Evolutionary conservation across 2,329 filamentous ascomycete genomes (phyloP), one percentile per base, ranked within the genome.

Genomic region (Curvularia lunata): DNA sequence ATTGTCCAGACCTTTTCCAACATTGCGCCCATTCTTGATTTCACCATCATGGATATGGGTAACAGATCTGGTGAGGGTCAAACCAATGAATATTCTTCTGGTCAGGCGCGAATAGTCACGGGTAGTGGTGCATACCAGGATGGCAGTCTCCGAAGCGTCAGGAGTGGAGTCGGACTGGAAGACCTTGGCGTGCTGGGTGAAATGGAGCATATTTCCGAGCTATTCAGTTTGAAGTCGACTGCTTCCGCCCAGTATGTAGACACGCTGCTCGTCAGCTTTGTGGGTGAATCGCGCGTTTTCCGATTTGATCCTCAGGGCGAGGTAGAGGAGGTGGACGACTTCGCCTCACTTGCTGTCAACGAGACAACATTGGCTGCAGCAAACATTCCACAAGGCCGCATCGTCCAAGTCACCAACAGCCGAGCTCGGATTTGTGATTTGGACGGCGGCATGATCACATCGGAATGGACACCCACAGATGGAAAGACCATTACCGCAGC

Each of bases 1-100:
- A 77, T 93, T 4, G 75, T 95, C 9, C 92, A 97, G 71, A 89
- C 86, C 0, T 83, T 96, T 54, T 81, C 86, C 3, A 99, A 97
- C 71, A 91, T 98, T 67, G 92, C 91, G 0, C 95, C 95, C 0
- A 91, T 99, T 41, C 79, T 98, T 38, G 95, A 99, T 73, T 97
- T 99, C 67, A 89, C 91, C 1, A 87, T 99, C 16, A 97, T 98
- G 92, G 95, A 98, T 70, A 90, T 98, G 83, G 94, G 93, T 0
- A 93, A 92, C 66, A 84, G 91, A 54, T 88, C 91, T 58, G 89
- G 89, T 21, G 90, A 95, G 62, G 86, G 84, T 8, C 88, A 91
- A 18, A 90, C 89, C 3, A 96, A 95, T 69, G 91, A 95, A 61
- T 99, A 97, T 71, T 96, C 93, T 0, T 97, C 94, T 0, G 95